Evolutionary conservation across 208 protist genomes (phyloP).

Genomic region (Acanthamoeba pearcei): DNA sequence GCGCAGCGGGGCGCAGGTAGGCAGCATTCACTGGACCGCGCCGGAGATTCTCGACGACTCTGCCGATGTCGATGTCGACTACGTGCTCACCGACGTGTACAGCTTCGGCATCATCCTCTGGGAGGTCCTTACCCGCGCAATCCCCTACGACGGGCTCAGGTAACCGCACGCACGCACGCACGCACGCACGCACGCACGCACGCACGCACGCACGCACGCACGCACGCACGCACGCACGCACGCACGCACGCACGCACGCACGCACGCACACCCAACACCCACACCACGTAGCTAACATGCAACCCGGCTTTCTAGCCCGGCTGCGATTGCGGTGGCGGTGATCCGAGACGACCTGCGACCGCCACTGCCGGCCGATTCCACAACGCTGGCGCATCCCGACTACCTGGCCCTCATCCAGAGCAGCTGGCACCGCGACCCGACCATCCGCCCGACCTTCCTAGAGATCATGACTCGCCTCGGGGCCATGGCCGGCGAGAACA

Average conservation of each 20-base stretch:
- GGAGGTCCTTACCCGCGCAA: neutral
- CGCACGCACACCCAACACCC: too few relatives aligned
- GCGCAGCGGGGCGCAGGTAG: neutral
- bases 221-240: too few relatives aligned
- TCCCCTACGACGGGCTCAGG: neutral
- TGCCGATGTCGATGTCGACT: neutral
- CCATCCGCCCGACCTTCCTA: constrained; percentile 61
- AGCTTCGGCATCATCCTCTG: constrained; percentile 45
- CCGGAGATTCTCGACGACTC: neutral
- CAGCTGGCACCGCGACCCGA: constrained; percentile 42
- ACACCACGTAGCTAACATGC: neutral
- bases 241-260: too few relatives aligned
- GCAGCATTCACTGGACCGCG: constrained; percentile 18
- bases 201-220: neutral
- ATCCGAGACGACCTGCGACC: constrained; percentile 41
- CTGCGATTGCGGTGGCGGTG: constrained; percentile 43
- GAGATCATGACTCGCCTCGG: constrained; percentile 67
- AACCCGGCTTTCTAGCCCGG: neutral
- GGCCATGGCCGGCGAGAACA: neutral
- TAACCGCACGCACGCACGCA: neutral
- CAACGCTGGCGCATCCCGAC: neutral
- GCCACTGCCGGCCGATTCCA: neutral
- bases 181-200: neutral
- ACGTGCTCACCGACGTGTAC: neutral
- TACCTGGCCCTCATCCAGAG: neutral